Percentiles rank a stretch among this genome's conserved stretches.
These are phyloP conservation scores for Sophora flavescens DNA, from an alignment of 306 rosid species.

Conservation along the genomic window DNA sequence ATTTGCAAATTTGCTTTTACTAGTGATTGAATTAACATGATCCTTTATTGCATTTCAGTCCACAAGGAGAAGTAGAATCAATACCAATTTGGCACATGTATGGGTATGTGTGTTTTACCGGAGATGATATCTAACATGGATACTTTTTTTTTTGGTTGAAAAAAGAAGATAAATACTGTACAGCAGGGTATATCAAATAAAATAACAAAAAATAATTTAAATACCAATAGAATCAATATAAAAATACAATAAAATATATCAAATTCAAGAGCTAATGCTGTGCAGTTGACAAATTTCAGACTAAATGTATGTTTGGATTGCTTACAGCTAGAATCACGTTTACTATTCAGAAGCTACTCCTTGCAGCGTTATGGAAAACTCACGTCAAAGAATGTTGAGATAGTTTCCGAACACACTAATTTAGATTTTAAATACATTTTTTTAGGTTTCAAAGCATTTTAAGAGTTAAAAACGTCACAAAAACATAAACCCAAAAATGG, in stretches of 20 bases:
- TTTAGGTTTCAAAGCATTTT: neutral
- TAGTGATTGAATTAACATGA: constrained; percentile 5
- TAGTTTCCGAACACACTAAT: too few species aligned
- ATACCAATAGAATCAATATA: neutral
- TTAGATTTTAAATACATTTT: too few species aligned
- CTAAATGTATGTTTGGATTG: too few species aligned
- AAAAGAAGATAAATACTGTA: neutral
- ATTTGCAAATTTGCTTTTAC: neutral
- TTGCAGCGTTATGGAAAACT: too few species aligned
- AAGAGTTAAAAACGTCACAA: too few species aligned
- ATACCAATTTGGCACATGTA: neutral
- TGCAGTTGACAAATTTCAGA: neutral
- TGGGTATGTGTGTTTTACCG: neutral
- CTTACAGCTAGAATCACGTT: too few species aligned
- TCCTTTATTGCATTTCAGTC: neutral
- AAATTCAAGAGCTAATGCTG: constrained; percentile 1
- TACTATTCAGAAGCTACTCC: too few species aligned
- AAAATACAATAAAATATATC: neutral
- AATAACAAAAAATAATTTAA: neutral
- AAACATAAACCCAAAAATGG: too few species aligned
- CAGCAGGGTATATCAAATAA: neutral
- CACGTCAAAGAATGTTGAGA: too few species aligned
- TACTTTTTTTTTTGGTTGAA: neutral
- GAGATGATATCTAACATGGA: neutral
- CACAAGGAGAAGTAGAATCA: neutral